phyloP scores from a whole-genome alignment of 306 rosid species.

The Bauhinia variegata region DNA sequence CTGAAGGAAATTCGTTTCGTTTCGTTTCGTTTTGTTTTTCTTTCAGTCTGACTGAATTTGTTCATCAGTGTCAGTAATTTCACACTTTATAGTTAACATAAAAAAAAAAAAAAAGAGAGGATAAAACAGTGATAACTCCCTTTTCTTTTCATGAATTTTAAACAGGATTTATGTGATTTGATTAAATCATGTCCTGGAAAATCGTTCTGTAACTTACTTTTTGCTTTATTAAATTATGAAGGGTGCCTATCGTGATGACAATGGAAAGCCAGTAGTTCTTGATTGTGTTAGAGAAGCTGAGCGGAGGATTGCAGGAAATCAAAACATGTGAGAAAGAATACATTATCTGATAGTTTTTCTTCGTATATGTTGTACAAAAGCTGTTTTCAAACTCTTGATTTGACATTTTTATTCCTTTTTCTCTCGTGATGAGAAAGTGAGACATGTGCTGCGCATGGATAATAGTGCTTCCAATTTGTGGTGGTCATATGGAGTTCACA shows the following conservation, averaged over 20 bases:
- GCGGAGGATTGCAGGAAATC: conserved; percentile 74
- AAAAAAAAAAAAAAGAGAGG: too few species aligned
- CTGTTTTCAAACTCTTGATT: background rate
- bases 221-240: conserved; percentile 12
- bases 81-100: too few species aligned
- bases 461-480: background rate
- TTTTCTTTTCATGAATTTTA: background rate
- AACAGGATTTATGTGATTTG: conserved; percentile 17
- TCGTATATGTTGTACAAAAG: background rate
- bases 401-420: background rate
- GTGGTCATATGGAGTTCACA: background rate
- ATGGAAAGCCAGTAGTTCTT: conserved; percentile 90
- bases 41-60: too few species aligned
- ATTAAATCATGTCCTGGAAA: background rate
- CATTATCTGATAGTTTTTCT: background rate
- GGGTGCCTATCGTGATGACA: conserved; percentile 98
- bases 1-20: background rate
- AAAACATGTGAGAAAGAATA: conserved; percentile 63
- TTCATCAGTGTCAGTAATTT: too few species aligned
- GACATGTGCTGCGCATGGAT: background rate
- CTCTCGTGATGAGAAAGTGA: background rate
- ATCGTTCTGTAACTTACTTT: conserved; percentile 20
- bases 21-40: too few species aligned
- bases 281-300: conserved; percentile 95
- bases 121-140: background rate